A percentile compares a stretch with the other conserved stretches of the same genome.
These are phyloP conservation scores for Diaporthe ilicicola DNA, from an alignment of 2,329 filamentous ascomycete genomes.

Conservation along the genomic window DNA sequence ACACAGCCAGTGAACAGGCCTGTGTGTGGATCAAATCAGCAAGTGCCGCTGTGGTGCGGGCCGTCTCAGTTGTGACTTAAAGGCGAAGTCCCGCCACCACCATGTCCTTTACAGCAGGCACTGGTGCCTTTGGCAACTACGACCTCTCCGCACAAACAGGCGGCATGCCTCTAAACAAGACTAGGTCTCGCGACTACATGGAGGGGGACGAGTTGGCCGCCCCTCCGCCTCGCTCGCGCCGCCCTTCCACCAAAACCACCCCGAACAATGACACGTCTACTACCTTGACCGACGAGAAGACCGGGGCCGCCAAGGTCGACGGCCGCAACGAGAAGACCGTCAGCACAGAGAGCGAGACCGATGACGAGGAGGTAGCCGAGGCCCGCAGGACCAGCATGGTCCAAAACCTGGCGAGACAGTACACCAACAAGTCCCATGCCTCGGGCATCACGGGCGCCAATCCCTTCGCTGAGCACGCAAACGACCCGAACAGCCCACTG, in stretches of 20 bases:
- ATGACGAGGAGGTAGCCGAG: slow-evolving; percentile 52
- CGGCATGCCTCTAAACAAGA: slow-evolving; percentile 46
- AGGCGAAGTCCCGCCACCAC: slow-evolving; percentile 19
- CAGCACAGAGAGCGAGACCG: slow-evolving; percentile 41
- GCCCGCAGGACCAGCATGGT: slow-evolving; percentile 61
- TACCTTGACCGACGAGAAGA: slow-evolving; percentile 38
- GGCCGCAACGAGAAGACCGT: slow-evolving; percentile 25
- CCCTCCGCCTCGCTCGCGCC: slow-evolving; percentile 6
- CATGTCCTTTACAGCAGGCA: slow-evolving; percentile 52
- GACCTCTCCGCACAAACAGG: slow-evolving; percentile 56
- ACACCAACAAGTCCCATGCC: slow-evolving; percentile 57
- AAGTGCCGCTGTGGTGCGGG: background rate
- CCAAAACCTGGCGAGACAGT: slow-evolving; percentile 63
- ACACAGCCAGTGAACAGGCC: background rate
- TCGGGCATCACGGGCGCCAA: slow-evolving; percentile 49
- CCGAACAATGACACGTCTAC: slow-evolving; percentile 32
- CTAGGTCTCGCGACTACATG: slow-evolving; percentile 31
- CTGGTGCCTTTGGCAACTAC: slow-evolving; percentile 55
- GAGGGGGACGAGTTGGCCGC: slow-evolving; percentile 32
- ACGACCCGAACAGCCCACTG: slow-evolving; percentile 52
- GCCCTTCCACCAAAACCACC: slow-evolving; percentile 31
- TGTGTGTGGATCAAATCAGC: background rate
- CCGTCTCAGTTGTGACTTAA: background rate
- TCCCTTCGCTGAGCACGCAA: slow-evolving; percentile 53
- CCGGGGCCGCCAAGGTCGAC: slow-evolving; percentile 48